Evolutionary conservation across 306 rosid species (phyloP).

Genomic region (Notholithocarpus densiflorus): DNA sequence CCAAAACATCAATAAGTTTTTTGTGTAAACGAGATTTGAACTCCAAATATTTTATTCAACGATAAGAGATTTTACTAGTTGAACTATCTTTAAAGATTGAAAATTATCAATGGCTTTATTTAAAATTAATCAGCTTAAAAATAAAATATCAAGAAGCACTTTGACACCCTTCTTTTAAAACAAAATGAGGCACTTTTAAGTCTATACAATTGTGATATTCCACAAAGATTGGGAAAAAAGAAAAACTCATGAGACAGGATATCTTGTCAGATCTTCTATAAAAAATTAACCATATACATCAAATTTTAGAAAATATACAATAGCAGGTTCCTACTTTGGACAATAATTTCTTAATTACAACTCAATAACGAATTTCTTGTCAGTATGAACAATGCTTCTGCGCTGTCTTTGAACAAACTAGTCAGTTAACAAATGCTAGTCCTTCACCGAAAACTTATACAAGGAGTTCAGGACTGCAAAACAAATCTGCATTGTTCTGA

Average conservation of each 20-base stretch:
- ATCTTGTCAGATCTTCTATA: background rate
- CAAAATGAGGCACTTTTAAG: background rate
- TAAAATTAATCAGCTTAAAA: background rate
- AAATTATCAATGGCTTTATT: background rate
- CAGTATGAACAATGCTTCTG: background rate
- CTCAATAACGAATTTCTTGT: conserved; percentile 1
- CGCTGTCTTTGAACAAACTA: background rate
- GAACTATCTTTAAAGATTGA: background rate
- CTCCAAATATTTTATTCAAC: no score
- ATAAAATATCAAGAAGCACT: background rate
- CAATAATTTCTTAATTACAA: background rate
- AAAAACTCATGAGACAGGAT: no score
- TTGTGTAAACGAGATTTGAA: no score
- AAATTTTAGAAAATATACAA: conserved; percentile 15
- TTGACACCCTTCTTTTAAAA: background rate
- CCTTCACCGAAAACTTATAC: background rate
- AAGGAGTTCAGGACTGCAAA: background rate
- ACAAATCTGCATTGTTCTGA: background rate
- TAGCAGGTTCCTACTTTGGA: background rate
- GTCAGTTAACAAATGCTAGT: background rate
- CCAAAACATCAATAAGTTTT: no score
- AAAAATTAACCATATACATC: conserved; percentile 1
- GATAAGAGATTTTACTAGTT: no score
- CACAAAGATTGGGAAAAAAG: no score
- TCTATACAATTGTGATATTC: background rate